Conservation (phyloP, 2,329 filamentous ascomycete species). For the Zasmidium cellare region DNA sequence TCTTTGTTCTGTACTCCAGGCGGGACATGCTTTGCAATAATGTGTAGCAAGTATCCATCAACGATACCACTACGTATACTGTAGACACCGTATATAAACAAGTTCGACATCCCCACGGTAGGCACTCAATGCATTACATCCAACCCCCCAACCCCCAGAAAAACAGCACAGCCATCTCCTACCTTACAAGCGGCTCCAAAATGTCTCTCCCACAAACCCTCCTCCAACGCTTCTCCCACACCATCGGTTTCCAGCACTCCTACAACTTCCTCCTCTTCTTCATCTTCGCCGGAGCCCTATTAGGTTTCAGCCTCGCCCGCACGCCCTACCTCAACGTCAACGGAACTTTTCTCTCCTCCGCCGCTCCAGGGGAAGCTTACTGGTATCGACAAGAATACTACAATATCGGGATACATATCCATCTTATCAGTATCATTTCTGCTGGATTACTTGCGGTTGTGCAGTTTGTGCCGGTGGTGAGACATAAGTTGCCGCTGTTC, state of each 20-base stretch:
- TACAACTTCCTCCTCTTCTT: constrained; percentile 60
- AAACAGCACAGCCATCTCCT: not conserved
- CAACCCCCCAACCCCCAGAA: too few relatives aligned
- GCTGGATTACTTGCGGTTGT: constrained; percentile 40
- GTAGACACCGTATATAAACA: too few relatives aligned
- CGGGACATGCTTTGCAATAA: too few relatives aligned
- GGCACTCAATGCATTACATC: not conserved
- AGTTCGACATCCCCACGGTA: not conserved
- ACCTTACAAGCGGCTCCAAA: not conserved
- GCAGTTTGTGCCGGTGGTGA: constrained; percentile 47
- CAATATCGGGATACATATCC: constrained; percentile 44
- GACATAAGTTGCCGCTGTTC: constrained; percentile 51
- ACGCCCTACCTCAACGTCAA: constrained; percentile 52
- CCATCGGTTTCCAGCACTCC: constrained; percentile 56
- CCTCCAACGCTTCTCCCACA: constrained; percentile 39
- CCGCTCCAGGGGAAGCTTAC: constrained; percentile 48
- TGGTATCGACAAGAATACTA: constrained; percentile 38
- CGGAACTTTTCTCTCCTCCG: constrained; percentile 24
- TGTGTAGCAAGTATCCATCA: too few relatives aligned
- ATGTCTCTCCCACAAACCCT: constrained; percentile 20
- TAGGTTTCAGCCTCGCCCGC: constrained; percentile 52
- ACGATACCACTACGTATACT: too few relatives aligned
- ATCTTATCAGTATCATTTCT: constrained; percentile 43
- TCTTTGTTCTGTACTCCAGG: too few relatives aligned
- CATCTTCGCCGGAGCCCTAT: constrained; percentile 31